Percentiles rank a stretch among this genome's conserved stretches.
These are phyloP conservation scores for Fusarium odoratissimum DNA, from an alignment of 2,329 filamentous ascomycete species.

Conservation along the genomic window DNA sequence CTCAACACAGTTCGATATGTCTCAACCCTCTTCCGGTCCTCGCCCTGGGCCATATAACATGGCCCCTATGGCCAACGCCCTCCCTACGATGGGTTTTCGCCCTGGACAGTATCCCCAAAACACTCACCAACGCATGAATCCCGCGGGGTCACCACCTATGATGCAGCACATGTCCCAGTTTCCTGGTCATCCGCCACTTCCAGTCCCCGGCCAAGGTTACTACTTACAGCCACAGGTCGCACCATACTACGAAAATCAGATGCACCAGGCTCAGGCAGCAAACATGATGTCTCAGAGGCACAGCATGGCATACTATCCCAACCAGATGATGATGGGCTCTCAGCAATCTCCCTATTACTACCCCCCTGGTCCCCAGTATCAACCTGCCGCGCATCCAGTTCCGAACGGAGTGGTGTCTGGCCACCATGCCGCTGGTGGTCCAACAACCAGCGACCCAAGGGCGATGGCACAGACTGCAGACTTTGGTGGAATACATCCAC, in stretches of 20 bases:
- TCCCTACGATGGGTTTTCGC: conserved; percentile 57
- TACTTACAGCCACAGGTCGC: conserved; percentile 59
- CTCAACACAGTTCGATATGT: conserved; percentile 57
- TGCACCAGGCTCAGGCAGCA: conserved; percentile 54
- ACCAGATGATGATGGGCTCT: conserved; percentile 56
- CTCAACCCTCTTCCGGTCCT: conserved; percentile 39
- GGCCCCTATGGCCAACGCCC: conserved; percentile 56
- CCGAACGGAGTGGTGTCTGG: conserved; percentile 50
- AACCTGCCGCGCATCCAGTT: conserved; percentile 47
- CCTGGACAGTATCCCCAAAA: conserved; percentile 52
- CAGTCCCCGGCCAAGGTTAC: conserved; percentile 57
- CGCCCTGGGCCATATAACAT: conserved; percentile 59
- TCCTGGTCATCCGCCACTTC: conserved; percentile 52
- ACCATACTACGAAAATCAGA: conserved; percentile 58
- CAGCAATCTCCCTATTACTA: conserved; percentile 61
- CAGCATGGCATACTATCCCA: conserved; percentile 58
- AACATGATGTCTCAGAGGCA: conserved; percentile 51
- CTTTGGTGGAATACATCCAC: conserved; percentile 6
- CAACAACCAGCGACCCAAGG: conserved; percentile 44
- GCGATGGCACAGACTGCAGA: conserved; percentile 31
- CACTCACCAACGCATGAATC: conserved; percentile 50
- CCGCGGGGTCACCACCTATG: conserved; percentile 52
- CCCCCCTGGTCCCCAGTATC: conserved; percentile 52
- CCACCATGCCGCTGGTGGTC: conserved; percentile 50
- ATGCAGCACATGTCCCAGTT: conserved; percentile 57